A percentile compares a stretch with the other conserved stretches of the same genome.
Evolutionary conservation across 2,329 filamentous ascomycete genomes (phyloP).

Genomic region (Graphilbum fragrans): DNA sequence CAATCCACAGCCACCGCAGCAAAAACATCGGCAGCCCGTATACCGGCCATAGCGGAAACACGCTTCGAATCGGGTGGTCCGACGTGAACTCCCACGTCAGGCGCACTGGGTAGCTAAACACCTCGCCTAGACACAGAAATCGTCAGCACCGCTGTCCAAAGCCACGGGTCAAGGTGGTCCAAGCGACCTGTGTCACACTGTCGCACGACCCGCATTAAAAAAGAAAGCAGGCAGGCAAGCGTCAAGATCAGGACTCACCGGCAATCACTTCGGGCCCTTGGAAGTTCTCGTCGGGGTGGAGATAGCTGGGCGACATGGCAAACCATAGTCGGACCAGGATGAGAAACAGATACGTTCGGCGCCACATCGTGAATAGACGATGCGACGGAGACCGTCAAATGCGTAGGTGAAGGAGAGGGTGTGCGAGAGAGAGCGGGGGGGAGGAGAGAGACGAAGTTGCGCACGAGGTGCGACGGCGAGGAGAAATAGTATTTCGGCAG

Average conservation of each 20-base stretch:
- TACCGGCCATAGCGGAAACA: conserved; percentile 91
- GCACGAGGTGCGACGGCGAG: too few relatives aligned
- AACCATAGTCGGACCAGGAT: conserved; percentile 86
- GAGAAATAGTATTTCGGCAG: too few relatives aligned
- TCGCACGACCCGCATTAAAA: background rate
- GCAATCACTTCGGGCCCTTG: conserved; percentile 96
- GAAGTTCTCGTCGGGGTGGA: conserved; percentile 98
- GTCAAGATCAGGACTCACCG: conserved; percentile 42
- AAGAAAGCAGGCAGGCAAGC: background rate
- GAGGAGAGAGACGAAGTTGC: too few relatives aligned
- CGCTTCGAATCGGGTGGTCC: conserved; percentile 78
- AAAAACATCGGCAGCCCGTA: conserved; percentile 92
- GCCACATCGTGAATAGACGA: conserved; percentile 58
- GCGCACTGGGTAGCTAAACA: conserved; percentile 83
- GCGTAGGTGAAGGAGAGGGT: background rate
- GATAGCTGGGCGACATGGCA: conserved; percentile 85
- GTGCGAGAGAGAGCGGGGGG: background rate
- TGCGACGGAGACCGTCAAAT: background rate
- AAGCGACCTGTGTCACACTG: too few relatives aligned
- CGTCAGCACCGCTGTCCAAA: background rate
- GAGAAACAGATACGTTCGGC: conserved; percentile 75
- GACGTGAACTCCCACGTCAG: conserved; percentile 95
- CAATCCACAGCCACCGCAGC: conserved; percentile 84
- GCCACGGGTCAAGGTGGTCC: too few relatives aligned
- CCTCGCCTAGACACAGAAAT: conserved; percentile 52